These are phyloP conservation scores for Pythium phragmiticola DNA, from an alignment of 352 stramenopile genomes.

Conservation along the genomic window DNA sequence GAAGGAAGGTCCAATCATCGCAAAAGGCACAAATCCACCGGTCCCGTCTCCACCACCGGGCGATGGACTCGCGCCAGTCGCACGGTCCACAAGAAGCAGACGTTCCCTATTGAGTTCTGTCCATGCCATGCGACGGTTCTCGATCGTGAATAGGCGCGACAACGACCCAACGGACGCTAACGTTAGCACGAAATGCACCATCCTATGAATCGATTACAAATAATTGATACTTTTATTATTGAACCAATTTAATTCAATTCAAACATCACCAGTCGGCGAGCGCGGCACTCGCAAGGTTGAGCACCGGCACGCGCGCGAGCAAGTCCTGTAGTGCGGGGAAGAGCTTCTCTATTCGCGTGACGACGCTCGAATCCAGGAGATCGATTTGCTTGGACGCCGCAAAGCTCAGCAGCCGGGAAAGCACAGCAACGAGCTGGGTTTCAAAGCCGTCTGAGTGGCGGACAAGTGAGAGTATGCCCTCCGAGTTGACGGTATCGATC, in stretches of 20 bases:
- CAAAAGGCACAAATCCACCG: background rate
- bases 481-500: background rate
- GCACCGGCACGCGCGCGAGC: conserved; percentile 21
- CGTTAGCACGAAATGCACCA: background rate
- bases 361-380: conserved; percentile 25
- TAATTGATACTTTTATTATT: background rate
- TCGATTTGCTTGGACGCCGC: conserved; percentile 25
- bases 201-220: background rate
- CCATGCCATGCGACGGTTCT: conserved; percentile 11
- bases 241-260: background rate
- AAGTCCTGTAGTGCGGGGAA: conserved; percentile 25
- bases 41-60: background rate
- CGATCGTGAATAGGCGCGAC: background rate
- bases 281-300: conserved; percentile 12
- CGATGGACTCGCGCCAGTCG: background rate
- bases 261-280: conserved; percentile 12
- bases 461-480: conserved; percentile 10
- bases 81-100: background rate
- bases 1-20: background rate
- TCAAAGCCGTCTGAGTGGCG: conserved; percentile 8
- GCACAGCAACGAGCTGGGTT: conserved; percentile 4
- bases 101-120: conserved; percentile 2
- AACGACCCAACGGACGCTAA: background rate
- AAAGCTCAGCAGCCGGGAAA: conserved; percentile 26
- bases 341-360: conserved; percentile 5